Percentiles rank a stretch among this genome's conserved stretches.
phyloP scores from a whole-genome alignment of 208 protist species.

The Wallacemonas collosoma region DNA sequence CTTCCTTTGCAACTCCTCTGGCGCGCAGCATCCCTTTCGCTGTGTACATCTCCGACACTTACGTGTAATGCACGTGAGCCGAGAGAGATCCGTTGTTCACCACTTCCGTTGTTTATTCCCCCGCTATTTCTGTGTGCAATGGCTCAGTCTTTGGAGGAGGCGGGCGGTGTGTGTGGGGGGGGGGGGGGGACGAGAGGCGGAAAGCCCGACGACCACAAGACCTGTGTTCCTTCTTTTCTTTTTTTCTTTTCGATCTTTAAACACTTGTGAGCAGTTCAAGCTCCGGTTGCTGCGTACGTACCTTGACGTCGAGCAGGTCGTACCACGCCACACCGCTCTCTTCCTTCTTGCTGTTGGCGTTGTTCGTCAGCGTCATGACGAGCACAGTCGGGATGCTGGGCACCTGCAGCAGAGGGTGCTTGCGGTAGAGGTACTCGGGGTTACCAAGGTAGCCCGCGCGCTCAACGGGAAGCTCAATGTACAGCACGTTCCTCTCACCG shows the following conservation, averaged over 20 bases:
- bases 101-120: too few relatives aligned
- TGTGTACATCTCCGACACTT: too few relatives aligned
- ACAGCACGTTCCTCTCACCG: slow-evolving; percentile 34
- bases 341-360: slow-evolving; percentile 26
- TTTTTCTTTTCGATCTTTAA: not conserved
- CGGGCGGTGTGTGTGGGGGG: too few relatives aligned
- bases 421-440: slow-evolving; percentile 61
- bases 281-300: slow-evolving; percentile 31
- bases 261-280: slow-evolving; percentile 24
- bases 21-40: too few relatives aligned
- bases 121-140: too few relatives aligned
- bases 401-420: slow-evolving; percentile 48
- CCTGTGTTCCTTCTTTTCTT: not conserved
- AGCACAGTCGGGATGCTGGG: slow-evolving; percentile 52
- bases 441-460: slow-evolving; percentile 68
- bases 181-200: too few relatives aligned
- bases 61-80: too few relatives aligned
- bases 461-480: slow-evolving; percentile 66
- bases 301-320: slow-evolving; percentile 44
- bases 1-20: too few relatives aligned
- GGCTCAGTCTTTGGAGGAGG: too few relatives aligned
- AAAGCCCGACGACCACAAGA: not conserved
- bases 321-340: slow-evolving; percentile 30
- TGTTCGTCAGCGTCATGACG: slow-evolving; percentile 38
- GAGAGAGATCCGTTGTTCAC: too few relatives aligned